Conservation (phyloP, 2,329 filamentous ascomycete species). For the Neopestalotiopsis clavispora region DNA sequence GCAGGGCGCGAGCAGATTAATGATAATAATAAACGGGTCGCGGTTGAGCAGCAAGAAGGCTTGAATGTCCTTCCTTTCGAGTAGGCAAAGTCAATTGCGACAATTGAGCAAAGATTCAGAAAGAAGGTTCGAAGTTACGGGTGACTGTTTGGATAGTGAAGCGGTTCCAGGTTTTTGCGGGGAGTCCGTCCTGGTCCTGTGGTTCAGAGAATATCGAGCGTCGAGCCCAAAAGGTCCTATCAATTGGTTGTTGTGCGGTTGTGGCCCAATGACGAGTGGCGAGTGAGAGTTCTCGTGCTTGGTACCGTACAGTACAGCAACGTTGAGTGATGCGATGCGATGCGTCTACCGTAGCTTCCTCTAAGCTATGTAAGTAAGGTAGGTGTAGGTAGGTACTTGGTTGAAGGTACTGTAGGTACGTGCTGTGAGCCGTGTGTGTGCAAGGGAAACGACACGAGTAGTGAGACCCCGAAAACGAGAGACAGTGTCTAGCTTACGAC, state of each 20-base stretch:
- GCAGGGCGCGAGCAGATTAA: not conserved
- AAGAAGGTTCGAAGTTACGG: not conserved
- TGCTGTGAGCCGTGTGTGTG: not conserved
- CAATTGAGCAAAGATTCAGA: not conserved
- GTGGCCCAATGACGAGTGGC: not conserved
- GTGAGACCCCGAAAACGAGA: constrained; percentile 5
- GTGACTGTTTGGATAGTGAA: not conserved
- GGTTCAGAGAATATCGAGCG: not conserved
- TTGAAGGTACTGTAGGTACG: not conserved
- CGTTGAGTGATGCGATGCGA: not conserved
- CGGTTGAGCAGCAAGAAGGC: not conserved
- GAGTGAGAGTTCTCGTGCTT: not conserved
- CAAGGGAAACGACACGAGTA: not conserved
- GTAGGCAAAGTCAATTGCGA: not conserved
- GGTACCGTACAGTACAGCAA: not conserved
- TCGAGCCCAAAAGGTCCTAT: not conserved
- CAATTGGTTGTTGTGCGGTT: not conserved
- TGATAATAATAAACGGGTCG: not conserved
- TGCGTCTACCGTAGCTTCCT: not conserved
- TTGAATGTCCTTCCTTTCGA: not conserved
- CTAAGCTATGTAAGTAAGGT: too few species aligned
- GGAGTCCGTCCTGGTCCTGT: not conserved
- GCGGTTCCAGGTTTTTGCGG: not conserved
- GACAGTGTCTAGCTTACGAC: constrained; percentile 13
- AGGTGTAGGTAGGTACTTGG: not conserved